Conservation (phyloP, 305 asterid species). For the Fraxinus baroniana region DNA sequence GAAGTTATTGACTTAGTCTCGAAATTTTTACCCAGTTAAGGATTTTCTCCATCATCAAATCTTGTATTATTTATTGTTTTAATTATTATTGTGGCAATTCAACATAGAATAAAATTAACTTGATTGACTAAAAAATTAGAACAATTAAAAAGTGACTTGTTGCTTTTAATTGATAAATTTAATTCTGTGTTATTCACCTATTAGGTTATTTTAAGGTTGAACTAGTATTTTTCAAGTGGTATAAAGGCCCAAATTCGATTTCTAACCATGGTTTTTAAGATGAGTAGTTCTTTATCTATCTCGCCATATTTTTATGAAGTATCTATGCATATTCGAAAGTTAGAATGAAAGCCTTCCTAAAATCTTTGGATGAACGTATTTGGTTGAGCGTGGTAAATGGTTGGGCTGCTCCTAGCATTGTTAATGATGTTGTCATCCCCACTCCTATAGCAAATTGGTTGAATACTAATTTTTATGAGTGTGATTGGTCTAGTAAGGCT, state of each 20-base stretch:
- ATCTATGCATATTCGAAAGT: neutral
- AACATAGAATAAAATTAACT: neutral
- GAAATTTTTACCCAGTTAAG: too few relatives aligned
- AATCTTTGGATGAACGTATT: too few relatives aligned
- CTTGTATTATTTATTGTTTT: too few relatives aligned
- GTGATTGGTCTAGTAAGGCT: neutral
- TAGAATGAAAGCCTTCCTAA: neutral
- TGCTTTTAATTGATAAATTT: too few relatives aligned
- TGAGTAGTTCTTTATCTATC: neutral
- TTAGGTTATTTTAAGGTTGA: neutral
- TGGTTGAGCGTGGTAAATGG: too few relatives aligned
- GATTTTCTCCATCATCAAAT: too few relatives aligned
- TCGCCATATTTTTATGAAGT: neutral
- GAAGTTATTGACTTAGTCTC: too few relatives aligned
- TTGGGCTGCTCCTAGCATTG: too few relatives aligned
- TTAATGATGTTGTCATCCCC: neutral
- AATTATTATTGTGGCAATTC: neutral
- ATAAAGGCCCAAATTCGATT: neutral
- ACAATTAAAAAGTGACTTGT: neutral
- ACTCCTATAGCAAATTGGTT: neutral
- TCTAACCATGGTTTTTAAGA: neutral
- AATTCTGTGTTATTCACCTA: too few relatives aligned
- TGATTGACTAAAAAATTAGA: neutral
- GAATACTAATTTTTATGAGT: neutral
- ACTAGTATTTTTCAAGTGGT: neutral